Base-by-base conservation (phyloP, 257 asterid species). In the Eustoma russellianum region DNA sequence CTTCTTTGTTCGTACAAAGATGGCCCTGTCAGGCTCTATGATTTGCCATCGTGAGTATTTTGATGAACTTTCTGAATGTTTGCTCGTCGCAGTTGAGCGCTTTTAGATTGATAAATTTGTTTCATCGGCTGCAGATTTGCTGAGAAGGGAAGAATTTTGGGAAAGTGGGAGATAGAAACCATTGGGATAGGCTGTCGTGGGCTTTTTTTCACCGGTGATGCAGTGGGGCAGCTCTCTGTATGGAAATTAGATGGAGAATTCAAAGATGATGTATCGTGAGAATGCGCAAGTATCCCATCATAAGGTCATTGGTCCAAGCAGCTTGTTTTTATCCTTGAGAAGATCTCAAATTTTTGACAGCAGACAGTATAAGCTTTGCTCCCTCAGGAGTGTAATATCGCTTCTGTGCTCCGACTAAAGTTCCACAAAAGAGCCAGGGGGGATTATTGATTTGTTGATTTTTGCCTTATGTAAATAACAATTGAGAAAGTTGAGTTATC, bases 101-200 rank as follows among this genome's bases (percentile, higher is more conserved):
- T 38, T 11, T 28, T 33, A 6, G 11, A 15, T 24, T 13, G 48
- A 33, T 12, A 13, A 45, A 30, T 30, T 17, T 57, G 33, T 7
- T 28, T n/a, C 28, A 49, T 52, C 43, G 54, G 30, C 12, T 61
- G 5, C 52, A 81, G 78, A 7, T 77, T 83, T 60, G 30, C 6
- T 8, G 83, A 83, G 49, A 83, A 83, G 53, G 93, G 88, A 38
- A 68, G 78, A 60, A 67, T 83, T 50, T 72, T 68, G 30, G 68
- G 73, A 0, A 66, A 66, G 57, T 13, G 19, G 2, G 56, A 66
- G 62, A 75, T 70, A 9, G 44, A 59, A 41, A 63, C 55, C 34
- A 59, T 77, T 50, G 52, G 63, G 55, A 53, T 50, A 13, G 85
- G 77, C 5, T 2, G 13, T 17, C 64, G 55, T 0, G 82, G 83